Evolutionary conservation across 208 protist genomes (phyloP).

Genomic region (Trypanosoma scelopori): DNA sequence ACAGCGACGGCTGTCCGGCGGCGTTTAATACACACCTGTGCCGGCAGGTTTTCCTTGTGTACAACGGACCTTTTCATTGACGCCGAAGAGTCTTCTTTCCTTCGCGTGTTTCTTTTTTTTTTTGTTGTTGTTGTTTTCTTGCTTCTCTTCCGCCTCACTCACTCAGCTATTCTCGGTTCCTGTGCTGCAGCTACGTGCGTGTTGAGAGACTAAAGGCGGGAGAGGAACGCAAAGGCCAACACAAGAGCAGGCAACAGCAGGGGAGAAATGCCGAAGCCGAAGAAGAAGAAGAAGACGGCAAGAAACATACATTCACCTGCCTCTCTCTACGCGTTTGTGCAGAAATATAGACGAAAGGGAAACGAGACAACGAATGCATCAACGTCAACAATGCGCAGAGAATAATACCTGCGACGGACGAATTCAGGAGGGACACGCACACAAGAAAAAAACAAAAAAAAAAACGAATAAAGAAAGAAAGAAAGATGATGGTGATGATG

Average conservation of each 20-base stretch:
- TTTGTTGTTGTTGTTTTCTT: background rate
- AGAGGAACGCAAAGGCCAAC: too few species aligned
- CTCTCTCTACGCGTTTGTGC: too few species aligned
- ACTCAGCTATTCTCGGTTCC: too few species aligned
- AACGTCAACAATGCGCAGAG: conserved; percentile 3
- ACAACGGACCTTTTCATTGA: conserved; percentile 18
- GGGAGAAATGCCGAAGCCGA: background rate
- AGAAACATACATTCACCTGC: conserved; percentile 10
- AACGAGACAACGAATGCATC: too few species aligned
- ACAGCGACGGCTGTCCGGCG: conserved; percentile 33
- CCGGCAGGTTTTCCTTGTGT: conserved; percentile 70
- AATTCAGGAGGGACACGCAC: too few species aligned
- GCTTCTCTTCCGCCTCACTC: background rate
- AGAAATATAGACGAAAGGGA: conserved; percentile 1
- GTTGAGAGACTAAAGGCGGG: too few species aligned
- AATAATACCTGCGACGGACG: too few species aligned
- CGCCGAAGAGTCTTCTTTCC: background rate
- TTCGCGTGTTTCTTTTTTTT: background rate
- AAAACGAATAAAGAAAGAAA: too few species aligned
- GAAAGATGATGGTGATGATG: background rate
- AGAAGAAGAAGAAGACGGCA: conserved; percentile 1
- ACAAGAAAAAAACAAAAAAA: too few species aligned
- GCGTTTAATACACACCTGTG: conserved; percentile 57
- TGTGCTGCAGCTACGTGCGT: too few species aligned
- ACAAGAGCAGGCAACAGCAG: too few species aligned